Conservation (phyloP, 2,329 filamentous ascomycete genomes). For the Arthrobotrys conoides region DNA sequence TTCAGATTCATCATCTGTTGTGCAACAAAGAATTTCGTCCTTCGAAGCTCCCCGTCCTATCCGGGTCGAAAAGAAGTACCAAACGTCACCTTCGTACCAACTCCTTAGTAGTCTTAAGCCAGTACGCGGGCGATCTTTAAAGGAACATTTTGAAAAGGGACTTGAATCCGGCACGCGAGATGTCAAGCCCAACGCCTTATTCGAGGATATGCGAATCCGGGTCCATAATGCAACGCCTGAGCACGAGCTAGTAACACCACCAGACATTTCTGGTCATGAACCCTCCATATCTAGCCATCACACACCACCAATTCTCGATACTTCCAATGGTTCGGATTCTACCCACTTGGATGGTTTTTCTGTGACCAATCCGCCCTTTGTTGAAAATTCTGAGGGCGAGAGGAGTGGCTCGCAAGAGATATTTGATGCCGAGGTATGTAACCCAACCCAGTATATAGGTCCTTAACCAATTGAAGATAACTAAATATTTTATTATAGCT, state of each 20-base stretch:
- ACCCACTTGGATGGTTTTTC: background rate
- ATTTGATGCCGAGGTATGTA: conserved; percentile 31
- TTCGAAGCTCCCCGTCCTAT: conserved; percentile 40
- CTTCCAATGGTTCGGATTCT: background rate
- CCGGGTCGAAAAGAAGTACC: conserved; percentile 46
- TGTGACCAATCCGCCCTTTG: background rate
- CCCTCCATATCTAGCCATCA: background rate
- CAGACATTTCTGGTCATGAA: background rate
- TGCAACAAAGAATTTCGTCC: conserved; percentile 53
- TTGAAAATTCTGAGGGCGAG: background rate
- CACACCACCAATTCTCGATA: background rate
- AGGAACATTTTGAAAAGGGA: conserved; percentile 23
- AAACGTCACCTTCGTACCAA: conserved; percentile 52
- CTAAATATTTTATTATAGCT: conserved; percentile 13
- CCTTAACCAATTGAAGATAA: background rate
- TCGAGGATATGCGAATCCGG: background rate
- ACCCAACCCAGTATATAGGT: background rate
- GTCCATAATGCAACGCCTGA: background rate
- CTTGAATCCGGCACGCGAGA: background rate
- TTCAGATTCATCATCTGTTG: conserved; percentile 44
- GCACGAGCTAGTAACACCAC: background rate
- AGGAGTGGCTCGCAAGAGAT: conserved; percentile 7
- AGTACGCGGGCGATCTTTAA: conserved; percentile 44
- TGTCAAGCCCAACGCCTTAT: too few species aligned
- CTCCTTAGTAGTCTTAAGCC: conserved; percentile 45